These are phyloP conservation scores for Pseudocercospora vitis DNA, from an alignment of 2,329 filamentous ascomycete genomes.

Conservation along the genomic window DNA sequence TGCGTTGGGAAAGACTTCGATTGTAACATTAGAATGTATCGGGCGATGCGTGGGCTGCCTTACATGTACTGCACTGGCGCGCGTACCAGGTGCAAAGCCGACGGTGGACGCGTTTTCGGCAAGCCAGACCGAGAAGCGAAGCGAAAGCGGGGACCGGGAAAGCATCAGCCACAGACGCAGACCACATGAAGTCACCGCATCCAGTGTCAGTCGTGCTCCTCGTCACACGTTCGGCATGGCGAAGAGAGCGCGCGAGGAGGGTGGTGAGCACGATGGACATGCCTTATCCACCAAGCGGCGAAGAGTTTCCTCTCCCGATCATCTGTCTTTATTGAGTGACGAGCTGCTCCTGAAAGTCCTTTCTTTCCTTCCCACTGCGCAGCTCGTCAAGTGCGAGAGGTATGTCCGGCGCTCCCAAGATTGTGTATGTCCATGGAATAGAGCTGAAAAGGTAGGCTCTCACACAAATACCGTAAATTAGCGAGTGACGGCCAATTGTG, in stretches of 20 bases:
- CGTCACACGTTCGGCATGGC: constrained; percentile 28
- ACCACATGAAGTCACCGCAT: too few relatives aligned
- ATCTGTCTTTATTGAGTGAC: constrained; percentile 74
- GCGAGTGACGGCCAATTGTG: constrained; percentile 83
- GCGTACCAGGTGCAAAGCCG: too few relatives aligned
- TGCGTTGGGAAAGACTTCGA: neutral
- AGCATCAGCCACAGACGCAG: too few relatives aligned
- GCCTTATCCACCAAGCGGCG: constrained; percentile 48
- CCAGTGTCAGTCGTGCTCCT: neutral
- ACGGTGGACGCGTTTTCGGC: too few relatives aligned
- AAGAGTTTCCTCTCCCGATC: constrained; percentile 52
- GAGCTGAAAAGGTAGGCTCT: constrained; percentile 63
- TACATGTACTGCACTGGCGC: too few relatives aligned
- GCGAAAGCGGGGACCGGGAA: too few relatives aligned
- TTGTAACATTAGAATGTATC: neutral
- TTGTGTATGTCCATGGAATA: too few relatives aligned
- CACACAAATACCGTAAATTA: constrained; percentile 70
- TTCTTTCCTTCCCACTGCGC: constrained; percentile 68
- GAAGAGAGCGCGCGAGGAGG: constrained; percentile 42
- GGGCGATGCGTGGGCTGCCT: too few relatives aligned
- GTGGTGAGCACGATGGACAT: constrained; percentile 17
- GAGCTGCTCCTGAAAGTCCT: constrained; percentile 85
- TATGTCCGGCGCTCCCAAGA: constrained; percentile 35
- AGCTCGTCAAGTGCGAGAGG: constrained; percentile 66
- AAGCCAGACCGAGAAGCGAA: neutral